Evolutionary conservation across 257 asterid genomes (phyloP).

Genomic region (Plantago ovata): DNA sequence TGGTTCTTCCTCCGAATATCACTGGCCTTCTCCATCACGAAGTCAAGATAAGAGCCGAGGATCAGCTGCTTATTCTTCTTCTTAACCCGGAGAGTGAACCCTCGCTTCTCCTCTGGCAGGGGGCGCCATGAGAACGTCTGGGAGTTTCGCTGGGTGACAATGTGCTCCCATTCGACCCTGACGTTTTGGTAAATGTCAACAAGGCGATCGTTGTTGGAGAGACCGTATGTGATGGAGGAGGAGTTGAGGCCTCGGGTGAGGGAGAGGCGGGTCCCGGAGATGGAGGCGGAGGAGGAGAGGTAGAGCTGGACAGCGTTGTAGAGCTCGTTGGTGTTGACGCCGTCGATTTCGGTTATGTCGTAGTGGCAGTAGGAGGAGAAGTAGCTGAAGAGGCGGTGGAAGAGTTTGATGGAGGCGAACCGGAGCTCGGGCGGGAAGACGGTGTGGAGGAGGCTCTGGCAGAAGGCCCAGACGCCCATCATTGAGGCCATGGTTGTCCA

Average conservation of each 20-base stretch:
- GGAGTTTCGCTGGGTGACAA: constrained; percentile 45
- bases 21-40: constrained; percentile 38
- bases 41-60: constrained; percentile 42
- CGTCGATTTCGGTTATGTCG: constrained; percentile 67
- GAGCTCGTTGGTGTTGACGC: constrained; percentile 66
- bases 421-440: constrained; percentile 70
- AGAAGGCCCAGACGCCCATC: constrained; percentile 70
- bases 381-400: constrained; percentile 46
- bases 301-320: constrained; percentile 68
- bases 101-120: constrained; percentile 57
- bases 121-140: constrained; percentile 59
- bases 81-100: constrained; percentile 41
- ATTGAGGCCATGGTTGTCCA: constrained; percentile 67
- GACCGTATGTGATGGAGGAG: constrained; percentile 55
- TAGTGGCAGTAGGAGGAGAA: constrained; percentile 61
- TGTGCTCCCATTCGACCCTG: constrained; percentile 57
- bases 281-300: constrained; percentile 59
- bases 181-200: constrained; percentile 34
- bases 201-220: constrained; percentile 56
- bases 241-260: constrained; percentile 58
- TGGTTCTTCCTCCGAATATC: constrained; percentile 45
- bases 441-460: constrained; percentile 53
- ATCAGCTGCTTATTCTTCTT: constrained; percentile 40
- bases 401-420: constrained; percentile 40
- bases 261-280: constrained; percentile 54